Base-by-base conservation (phyloP, 2,329 filamentous ascomycete species). In the Dothideomycetes sp. region DNA sequence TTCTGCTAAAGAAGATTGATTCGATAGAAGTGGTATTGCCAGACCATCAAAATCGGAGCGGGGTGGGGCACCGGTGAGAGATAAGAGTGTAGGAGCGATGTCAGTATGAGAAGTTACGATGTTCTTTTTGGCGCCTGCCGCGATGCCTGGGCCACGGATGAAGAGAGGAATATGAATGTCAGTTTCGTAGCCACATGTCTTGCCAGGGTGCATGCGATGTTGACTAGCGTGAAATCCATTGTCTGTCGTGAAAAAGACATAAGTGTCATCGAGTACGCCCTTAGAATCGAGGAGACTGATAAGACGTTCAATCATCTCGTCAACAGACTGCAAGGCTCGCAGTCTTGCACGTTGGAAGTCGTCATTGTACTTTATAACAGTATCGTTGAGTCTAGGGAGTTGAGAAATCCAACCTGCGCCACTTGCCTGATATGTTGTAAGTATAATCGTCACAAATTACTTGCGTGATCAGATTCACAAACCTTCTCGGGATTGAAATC, bases 71-170 rank as follows among this genome's bases (percentile, higher is more conserved):
- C 61, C 61, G 2, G 62, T 38, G 18, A 49, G 51, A 7, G 64
- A 56, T 24, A 80, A 62, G 8, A 81, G 55, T 0, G 78, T 82
- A 0, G 78, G 77, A 1, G 73, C 75, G 2, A 82, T 58, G 49
- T 82, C 78, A 3, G 77, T 77, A 45, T 82, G 79, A 0, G 75
- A 73, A 0, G 74, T 79, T 2, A 76, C 70, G 4, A 66, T 54
- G 16, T 70, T 56, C 3, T 62, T 58, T 0, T 57, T 59, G 6
- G 61, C 48, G 1, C 67, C 67, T 9, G 55, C 48, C 0, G 66
- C 57, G 2, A 80, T 58, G 0, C 73, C 71, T 0, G 77, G 76
- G 0, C 77, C 77, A 8, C 76, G 65, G 13, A 81, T 66, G 24
- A 76, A 64, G 4, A 80, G 64, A 0, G 76, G 75, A 1, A 79